Evolutionary conservation across 1,139 yeast species (phyloP).

Genomic region (Diutina mesorugosa): DNA sequence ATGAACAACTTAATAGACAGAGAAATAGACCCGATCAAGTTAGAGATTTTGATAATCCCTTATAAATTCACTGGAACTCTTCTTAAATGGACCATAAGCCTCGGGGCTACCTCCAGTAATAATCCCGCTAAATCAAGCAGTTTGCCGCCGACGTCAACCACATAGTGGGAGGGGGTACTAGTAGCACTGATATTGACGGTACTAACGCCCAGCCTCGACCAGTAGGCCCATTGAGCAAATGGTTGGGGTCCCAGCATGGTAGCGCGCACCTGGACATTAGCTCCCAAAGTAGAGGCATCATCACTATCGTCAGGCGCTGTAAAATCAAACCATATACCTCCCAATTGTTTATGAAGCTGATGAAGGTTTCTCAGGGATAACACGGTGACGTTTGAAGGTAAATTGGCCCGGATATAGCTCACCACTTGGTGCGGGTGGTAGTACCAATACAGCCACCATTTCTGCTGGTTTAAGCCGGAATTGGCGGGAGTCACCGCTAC

Average conservation of each 20-base stretch:
- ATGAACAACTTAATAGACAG: background rate
- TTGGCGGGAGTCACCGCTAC: background rate
- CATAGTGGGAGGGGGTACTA: background rate
- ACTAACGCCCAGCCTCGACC: background rate
- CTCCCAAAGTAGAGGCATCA: background rate
- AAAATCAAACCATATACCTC: background rate
- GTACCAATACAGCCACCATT: background rate
- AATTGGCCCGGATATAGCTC: background rate
- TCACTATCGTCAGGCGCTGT: background rate
- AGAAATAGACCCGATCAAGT: too few relatives aligned
- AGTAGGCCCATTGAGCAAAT: background rate
- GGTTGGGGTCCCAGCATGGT: background rate
- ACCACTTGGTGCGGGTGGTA: background rate
- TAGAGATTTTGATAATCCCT: background rate
- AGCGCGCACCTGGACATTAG: background rate
- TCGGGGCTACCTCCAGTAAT: background rate
- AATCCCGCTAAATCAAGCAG: background rate
- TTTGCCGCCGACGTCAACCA: background rate
- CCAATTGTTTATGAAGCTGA: background rate
- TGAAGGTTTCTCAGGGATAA: background rate
- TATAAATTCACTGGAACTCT: background rate
- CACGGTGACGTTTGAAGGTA: background rate
- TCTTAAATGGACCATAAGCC: background rate
- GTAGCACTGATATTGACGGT: background rate
- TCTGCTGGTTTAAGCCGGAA: background rate